Conservation (phyloP, 192 early-diverging fungal species). For the Jimgerdemannia flammicorona region DNA sequence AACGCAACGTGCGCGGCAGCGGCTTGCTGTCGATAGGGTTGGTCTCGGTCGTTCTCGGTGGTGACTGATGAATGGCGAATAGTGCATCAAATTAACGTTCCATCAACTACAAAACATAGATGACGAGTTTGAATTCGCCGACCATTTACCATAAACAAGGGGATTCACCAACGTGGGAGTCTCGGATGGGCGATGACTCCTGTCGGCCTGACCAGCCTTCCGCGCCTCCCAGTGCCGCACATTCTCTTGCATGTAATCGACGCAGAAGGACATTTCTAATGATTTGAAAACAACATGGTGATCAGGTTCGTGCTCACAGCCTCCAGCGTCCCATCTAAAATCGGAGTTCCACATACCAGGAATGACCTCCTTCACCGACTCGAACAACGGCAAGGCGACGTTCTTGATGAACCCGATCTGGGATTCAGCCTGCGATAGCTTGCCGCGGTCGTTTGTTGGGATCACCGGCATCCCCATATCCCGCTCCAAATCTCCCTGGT, state of each 20-base stretch:
- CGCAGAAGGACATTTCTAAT: slow-evolving; percentile 24
- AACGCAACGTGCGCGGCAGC: background rate
- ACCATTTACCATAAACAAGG: background rate
- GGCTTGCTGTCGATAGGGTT: background rate
- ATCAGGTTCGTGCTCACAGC: background rate
- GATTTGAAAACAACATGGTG: background rate
- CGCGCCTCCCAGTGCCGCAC: slow-evolving; percentile 23
- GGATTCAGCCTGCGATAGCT: slow-evolving; percentile 39
- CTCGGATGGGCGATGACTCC: background rate
- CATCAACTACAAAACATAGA: background rate
- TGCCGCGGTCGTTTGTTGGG: slow-evolving; percentile 45
- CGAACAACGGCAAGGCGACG: slow-evolving; percentile 49
- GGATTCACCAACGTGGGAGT: background rate
- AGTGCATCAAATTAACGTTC: background rate
- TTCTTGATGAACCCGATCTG: slow-evolving; percentile 51
- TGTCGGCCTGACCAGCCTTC: slow-evolving; percentile 1
- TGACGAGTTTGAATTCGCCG: background rate
- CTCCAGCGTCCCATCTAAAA: background rate
- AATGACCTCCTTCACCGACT: slow-evolving; percentile 37
- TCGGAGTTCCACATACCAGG: slow-evolving; percentile 26
- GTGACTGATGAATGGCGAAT: background rate
- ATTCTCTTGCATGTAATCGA: slow-evolving; percentile 31
- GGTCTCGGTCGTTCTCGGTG: background rate
- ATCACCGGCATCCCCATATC: slow-evolving; percentile 56
- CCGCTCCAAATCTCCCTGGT: slow-evolving; percentile 72